Percentiles rank a stretch among this genome's conserved stretches.
phyloP scores from a whole-genome alignment of 129 eudicot species.

The Ambrosia trifida region DNA sequence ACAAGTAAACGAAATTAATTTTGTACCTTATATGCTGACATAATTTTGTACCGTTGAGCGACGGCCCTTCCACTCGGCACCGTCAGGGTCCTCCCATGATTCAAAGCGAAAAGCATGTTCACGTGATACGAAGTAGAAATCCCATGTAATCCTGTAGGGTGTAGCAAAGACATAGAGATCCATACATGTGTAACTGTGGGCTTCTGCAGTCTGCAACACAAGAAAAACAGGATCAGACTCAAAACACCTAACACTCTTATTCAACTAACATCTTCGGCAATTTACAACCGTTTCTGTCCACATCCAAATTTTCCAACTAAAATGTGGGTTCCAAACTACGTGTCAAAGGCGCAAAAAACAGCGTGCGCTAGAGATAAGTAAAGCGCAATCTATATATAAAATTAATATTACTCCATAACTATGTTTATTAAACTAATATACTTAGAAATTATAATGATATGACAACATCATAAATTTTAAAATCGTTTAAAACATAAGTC shows the following conservation, averaged over 20 bases:
- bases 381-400: no score
- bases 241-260: neutral
- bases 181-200: slow-evolving; percentile 98
- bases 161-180: slow-evolving; percentile 98
- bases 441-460: no score
- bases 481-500: no score
- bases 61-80: no score
- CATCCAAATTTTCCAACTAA: neutral
- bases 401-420: no score
- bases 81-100: slow-evolving; percentile 98
- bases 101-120: slow-evolving; percentile 68
- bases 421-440: no score
- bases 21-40: no score
- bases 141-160: slow-evolving; percentile 97
- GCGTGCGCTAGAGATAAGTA: no score
- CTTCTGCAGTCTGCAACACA: slow-evolving; percentile 67
- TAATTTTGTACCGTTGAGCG: no score
- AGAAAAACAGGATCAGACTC: slow-evolving; percentile 22
- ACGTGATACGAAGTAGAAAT: slow-evolving; percentile 79
- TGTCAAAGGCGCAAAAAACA: no score
- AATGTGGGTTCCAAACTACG: no score
- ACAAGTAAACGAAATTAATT: neutral
- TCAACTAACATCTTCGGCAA: neutral
- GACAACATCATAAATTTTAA: no score
- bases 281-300: neutral